phyloP scores from a whole-genome alignment of 768 basidiomycete species.

The Naganishia onofrii region DNA sequence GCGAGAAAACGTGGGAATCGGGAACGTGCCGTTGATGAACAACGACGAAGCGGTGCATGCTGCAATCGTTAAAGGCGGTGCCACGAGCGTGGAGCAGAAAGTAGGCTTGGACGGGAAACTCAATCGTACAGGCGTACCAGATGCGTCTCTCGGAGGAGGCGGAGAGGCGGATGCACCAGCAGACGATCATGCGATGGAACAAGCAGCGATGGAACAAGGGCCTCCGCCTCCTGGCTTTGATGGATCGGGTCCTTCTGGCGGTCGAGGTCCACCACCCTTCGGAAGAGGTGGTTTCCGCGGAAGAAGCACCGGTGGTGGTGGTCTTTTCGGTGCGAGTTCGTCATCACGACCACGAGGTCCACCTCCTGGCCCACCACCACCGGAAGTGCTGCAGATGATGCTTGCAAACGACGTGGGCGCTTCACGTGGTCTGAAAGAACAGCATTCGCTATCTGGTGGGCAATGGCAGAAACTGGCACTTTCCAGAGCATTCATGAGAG shows the following conservation, averaged over 20 bases:
- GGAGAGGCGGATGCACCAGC: constrained; percentile 17
- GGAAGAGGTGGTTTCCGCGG: background rate
- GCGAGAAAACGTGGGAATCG: constrained; percentile 81
- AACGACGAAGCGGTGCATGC: constrained; percentile 61
- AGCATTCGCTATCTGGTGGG: constrained; percentile 58
- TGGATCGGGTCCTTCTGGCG: background rate
- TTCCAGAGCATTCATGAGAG: constrained; percentile 82
- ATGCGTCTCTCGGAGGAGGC: constrained; percentile 26
- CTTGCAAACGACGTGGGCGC: background rate
- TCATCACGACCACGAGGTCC: constrained; percentile 23
- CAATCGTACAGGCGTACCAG: constrained; percentile 54
- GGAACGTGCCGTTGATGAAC: constrained; percentile 65
- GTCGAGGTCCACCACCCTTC: constrained; percentile 1
- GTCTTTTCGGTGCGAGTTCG: constrained; percentile 3
- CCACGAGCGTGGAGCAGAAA: constrained; percentile 63
- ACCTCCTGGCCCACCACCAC: constrained; percentile 29
- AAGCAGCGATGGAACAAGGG: constrained; percentile 1
- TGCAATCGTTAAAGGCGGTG: constrained; percentile 72
- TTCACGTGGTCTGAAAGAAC: background rate
- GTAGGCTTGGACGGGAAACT: constrained; percentile 73
- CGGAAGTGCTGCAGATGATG: constrained; percentile 14
- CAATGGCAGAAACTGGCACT: constrained; percentile 66
- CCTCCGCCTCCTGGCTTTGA: constrained; percentile 13
- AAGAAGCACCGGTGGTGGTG: background rate
- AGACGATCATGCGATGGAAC: background rate